Evolutionary conservation across 2,329 filamentous ascomycete genomes (phyloP).

Genomic region (Trichoderma afroharzianum): DNA sequence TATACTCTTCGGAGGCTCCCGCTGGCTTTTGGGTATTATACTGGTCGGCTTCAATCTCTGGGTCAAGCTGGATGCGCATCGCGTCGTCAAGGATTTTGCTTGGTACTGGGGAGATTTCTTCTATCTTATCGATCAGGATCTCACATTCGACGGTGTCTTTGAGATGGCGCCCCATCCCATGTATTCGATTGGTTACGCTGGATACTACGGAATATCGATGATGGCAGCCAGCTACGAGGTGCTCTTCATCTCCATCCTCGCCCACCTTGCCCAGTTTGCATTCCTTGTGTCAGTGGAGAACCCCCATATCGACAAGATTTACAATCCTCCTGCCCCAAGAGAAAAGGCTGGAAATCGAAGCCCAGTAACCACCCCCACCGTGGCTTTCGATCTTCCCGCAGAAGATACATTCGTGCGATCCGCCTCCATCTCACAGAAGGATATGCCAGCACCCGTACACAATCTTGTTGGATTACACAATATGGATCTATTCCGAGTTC

Average conservation of each 20-base stretch:
- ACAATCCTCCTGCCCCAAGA: slow-evolving; percentile 83
- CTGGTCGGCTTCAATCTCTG: slow-evolving; percentile 93
- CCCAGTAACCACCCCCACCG: slow-evolving; percentile 28
- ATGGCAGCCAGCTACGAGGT: slow-evolving; percentile 98
- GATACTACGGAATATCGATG: slow-evolving; percentile 96
- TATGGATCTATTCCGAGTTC: slow-evolving; percentile 82
- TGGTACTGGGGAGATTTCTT: slow-evolving; percentile 99
- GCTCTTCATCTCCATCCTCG: slow-evolving; percentile 91
- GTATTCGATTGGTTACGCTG: slow-evolving; percentile 97
- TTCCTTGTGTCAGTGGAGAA: slow-evolving; percentile 93
- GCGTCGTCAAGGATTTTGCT: slow-evolving; percentile 97
- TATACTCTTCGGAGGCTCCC: slow-evolving; percentile 61
- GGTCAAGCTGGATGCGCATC: slow-evolving; percentile 96
- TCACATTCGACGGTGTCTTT: slow-evolving; percentile 98
- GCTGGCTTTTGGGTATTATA: slow-evolving; percentile 74
- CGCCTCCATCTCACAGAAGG: slow-evolving; percentile 26
- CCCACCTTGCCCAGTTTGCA: slow-evolving; percentile 88
- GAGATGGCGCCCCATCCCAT: slow-evolving; percentile 98
- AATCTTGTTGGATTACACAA: slow-evolving; percentile 80
- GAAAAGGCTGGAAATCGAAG: slow-evolving; percentile 42
- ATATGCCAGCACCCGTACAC: slow-evolving; percentile 66
- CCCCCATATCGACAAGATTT: slow-evolving; percentile 96
- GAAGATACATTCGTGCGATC: slow-evolving; percentile 26
- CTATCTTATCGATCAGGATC: slow-evolving; percentile 93
- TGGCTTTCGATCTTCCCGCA: slow-evolving; percentile 26